Conservation (phyloP, 305 asterid species). For the Petunia hybrid region DNA sequence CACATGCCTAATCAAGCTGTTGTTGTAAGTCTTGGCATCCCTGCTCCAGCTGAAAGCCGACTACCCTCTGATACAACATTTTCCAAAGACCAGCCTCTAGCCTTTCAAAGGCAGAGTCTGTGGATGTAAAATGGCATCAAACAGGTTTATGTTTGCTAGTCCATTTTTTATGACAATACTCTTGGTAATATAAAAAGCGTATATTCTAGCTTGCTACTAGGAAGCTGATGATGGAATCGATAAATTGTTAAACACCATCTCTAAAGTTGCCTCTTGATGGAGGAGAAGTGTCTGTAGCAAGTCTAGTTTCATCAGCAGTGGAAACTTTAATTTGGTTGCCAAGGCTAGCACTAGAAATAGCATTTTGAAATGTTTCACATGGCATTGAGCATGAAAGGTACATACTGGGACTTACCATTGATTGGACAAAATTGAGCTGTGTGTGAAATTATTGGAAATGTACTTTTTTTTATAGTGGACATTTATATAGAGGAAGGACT, state of each 20-base stretch:
- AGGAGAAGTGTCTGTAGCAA: constrained; percentile 49
- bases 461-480: not conserved
- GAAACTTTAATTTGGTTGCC: constrained; percentile 50
- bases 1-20: constrained; percentile 42
- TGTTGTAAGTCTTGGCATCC: constrained; percentile 52
- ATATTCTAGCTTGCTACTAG: constrained; percentile 40
- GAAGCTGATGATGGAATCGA: constrained; percentile 43
- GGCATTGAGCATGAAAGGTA: constrained; percentile 47
- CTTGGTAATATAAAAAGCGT: constrained; percentile 48
- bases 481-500: not conserved
- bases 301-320: constrained; percentile 48
- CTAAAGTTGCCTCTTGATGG: constrained; percentile 53
- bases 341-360: constrained; percentile 40
- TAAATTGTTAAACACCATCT: constrained; percentile 26
- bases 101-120: constrained; percentile 56
- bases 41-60: constrained; percentile 60
- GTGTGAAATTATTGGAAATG: not conserved
- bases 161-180: constrained; percentile 44
- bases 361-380: constrained; percentile 48
- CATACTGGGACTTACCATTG: constrained; percentile 36
- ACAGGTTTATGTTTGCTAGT: constrained; percentile 44
- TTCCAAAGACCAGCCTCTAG: constrained; percentile 36
- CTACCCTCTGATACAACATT: constrained; percentile 67
- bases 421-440: constrained; percentile 35
- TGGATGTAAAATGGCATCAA: constrained; percentile 54